Evolutionary conservation across 1,139 yeast genomes (phyloP), one percentile per base, ranked within the genome.

Genomic region (Pichia terricola): DNA sequence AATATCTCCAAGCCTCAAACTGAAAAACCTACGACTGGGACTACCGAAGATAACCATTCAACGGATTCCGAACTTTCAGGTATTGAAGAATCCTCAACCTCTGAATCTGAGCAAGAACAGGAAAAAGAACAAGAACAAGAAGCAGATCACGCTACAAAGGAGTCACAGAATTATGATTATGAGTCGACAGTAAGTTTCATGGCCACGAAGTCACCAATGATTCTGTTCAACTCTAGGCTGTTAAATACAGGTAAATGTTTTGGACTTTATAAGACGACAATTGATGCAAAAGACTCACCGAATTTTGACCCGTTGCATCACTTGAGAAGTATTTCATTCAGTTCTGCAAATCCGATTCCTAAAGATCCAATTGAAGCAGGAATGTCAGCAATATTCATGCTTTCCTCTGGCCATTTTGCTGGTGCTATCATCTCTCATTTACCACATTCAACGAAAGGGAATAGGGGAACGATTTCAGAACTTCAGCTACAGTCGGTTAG

Each of bases 351-450:
- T 34, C 44, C 43, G 30, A 40, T 50, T 33, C 43, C 49, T 0
- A 50, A 48, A 28, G 52, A 50, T 35, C 53, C 53, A 5, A 33
- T 48, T 3, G 41, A 43, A 6, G 39, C 54, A 0, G 53, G 60
- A 53, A 69, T 72, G 49, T 86, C 86, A 3, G 95, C 95, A 1
- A 65, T 91, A 11, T 75, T 91, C 52, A 87, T 94, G 96, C 76
- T 91, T 46, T 97, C 97, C 9, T 97, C 98, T 40, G 99, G 98
- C 37, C 97, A 94, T 65, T 94, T 91, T 68, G 95, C 97, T 0
- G 98, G 94, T 10, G 96, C 96, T 0, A 82, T 91, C 38, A 71
- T 94, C 10, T 79, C 88, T 2, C 97, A 89, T 58, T 68, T 68
- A 38, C 79, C 79, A 26, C 70, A 68, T 50, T 68, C 68, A 36